Base-by-base conservation (phyloP, 805 yeast species). In the Ogataea paraovalis region DNA sequence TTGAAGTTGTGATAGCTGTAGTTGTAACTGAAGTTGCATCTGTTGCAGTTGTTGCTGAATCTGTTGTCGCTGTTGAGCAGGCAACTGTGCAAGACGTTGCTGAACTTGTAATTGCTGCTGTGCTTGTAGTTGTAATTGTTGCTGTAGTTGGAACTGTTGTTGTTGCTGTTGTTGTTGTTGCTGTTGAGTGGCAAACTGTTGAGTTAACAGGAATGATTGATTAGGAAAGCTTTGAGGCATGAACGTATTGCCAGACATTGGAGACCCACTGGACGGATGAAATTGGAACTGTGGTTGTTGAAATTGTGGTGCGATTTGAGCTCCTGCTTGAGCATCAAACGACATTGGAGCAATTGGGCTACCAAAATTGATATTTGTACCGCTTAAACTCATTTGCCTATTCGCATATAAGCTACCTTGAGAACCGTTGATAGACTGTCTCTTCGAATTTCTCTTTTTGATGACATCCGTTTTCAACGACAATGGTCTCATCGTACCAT, bases 401-500 rank as follows among this genome's bases (percentile, higher is more conserved):
- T 37, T 44, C 40, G 47, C 27, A 14, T 39, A 39, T n/a, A 42
- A 30, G 27, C 41, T 33, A 14, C 48, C 22, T 41, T 43, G 54
- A 2, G 42, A 23, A 20, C 45, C 40, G 40, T 50, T 48, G 10
- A 57, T 37, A 12, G 62, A 51, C 39, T 66, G 70, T 53, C 68
- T 59, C 46, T 78, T 75, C 3, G 81, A 74, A 48, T 73, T 72
- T 55, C 85, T 65, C 61, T 80, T 80, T 47, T 77, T 79, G 44
- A 80, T 80, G 12, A 77, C 75, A 52, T 78, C 83, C 0, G 80
- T 78, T 49, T 78, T 78, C 47, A 78, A 65, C 21, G 82, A 74
- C 21, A 80, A 64, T 1, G 85, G 85, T 44, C 85, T 64, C 60
- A 78, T 78, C 2, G 84, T 77, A 16, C 85, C 85, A 56, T 80